Evolutionary conservation across 345 rosid species (phyloP).

Genomic region (Adansonia digitata): DNA sequence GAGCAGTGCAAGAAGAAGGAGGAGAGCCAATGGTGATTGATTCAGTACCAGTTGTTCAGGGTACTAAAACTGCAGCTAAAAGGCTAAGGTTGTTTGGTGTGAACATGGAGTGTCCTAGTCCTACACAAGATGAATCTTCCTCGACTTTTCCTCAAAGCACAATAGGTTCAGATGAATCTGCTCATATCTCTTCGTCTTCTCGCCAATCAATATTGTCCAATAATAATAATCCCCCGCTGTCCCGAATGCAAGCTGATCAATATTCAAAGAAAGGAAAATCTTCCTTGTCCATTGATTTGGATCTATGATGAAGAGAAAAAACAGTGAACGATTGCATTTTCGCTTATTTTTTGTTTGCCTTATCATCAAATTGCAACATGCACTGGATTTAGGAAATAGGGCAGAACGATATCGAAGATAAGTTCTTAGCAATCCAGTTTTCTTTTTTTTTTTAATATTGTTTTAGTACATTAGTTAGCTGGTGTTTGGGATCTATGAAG

Average conservation of each 20-base stretch:
- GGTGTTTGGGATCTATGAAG: slow-evolving; percentile 31
- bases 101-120: slow-evolving; percentile 55
- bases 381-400: not conserved
- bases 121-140: slow-evolving; percentile 27
- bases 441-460: not conserved
- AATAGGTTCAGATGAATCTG: slow-evolving; percentile 33
- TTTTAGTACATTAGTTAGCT: slow-evolving; percentile 12
- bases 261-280: slow-evolving; percentile 61
- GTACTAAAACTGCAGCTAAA: slow-evolving; percentile 30
- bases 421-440: slow-evolving; percentile 6
- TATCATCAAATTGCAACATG: slow-evolving; percentile 16
- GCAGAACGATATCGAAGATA: slow-evolving; percentile 7
- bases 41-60: slow-evolving; percentile 45
- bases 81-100: slow-evolving; percentile 62
- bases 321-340: not conserved
- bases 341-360: slow-evolving; percentile 8
- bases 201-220: not conserved
- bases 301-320: slow-evolving; percentile 30
- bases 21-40: slow-evolving; percentile 41
- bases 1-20: slow-evolving; percentile 27
- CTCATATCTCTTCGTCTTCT: slow-evolving; percentile 16
- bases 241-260: slow-evolving; percentile 25
- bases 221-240: not conserved
- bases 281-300: slow-evolving; percentile 60
- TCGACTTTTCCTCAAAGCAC: slow-evolving; percentile 31